Evolutionary conservation across 768 basidiomycete genomes (phyloP), one percentile per base, ranked within the genome.

Genomic region (Kwoniella pini): DNA sequence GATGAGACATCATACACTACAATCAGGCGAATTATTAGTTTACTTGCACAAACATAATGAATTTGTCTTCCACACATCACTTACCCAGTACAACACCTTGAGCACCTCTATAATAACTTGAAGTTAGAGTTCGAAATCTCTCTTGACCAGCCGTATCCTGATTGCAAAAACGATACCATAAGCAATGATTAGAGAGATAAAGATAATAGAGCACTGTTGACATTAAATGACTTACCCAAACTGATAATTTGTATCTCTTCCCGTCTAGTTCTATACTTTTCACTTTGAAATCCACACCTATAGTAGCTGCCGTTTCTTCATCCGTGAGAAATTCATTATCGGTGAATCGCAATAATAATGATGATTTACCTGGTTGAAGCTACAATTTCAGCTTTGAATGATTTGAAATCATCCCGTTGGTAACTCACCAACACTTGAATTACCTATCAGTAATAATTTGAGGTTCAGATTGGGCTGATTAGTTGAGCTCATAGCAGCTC

Each of bases 91-190:
- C 75, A 48, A 82, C 81, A 10, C 81, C 82, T 54, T 83, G 81
- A 1, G 81, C 81, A 17, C 81, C 82, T 48, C 96, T 85, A 74
- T 98, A 99, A 71, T 98, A 99, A 9, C 89, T 91, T 2, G 88
- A 88, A 4, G 96, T 98, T 68, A 99, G 88, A 2, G 94, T 96
- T 45, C 92, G 84, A 75, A 97, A 99, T 4, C 95, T 86, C 79
- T 99, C 96, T 78, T 98, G 95, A 0, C 96, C 95, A 50, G 93
- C 91, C 0, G 92, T 95, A 70, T 96, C 91, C 91, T 93, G 68
- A n/a, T 13, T 15, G 17, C 21, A 13, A 40, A 22, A 19, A 22
- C 7, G 11, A 26, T n/a, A 7, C 26, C 27, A 45, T 21, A 26
- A 21, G n/a, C 19, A 27, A 15, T 48, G 3, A 30, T 27, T 21